Base-by-base conservation (phyloP, 768 basidiomycete species). In the Boletus sp. region DNA sequence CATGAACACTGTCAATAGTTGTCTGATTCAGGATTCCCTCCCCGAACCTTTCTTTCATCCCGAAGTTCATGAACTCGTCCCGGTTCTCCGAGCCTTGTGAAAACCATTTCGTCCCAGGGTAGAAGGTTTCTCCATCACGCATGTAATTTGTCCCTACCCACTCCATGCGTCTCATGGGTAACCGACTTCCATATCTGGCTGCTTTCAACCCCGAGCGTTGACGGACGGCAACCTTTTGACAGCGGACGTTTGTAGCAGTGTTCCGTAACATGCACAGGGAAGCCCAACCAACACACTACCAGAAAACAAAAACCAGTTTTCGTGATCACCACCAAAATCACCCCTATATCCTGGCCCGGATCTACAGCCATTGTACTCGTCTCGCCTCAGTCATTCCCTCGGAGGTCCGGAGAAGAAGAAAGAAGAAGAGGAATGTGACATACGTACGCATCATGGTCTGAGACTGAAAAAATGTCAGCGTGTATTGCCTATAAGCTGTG, bases 361-460 rank as follows among this genome's bases (percentile, higher is more conserved):
- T 47, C 45, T 35, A 44, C 40, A 5, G 14, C 47, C 57, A 33
- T 9, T 28, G 7, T 12, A n/a, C 10, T 11, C 17, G 28, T 33
- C 18, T 41, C 46, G 36, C 47, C 47, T 45, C 36, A 6, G n/a
- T 46, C 55, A 55, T 55, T 44, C 42, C 66, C 66, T 67, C 66
- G 66, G 66, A 67, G 8, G 33, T 56, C 36, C 66, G 64, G 55
- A 55, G 52, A 48, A 58, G 49, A 59, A 47, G 40, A 45, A 11
- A 3, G 44, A 56, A 57, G 56, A 58, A 57, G 56, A 20, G 18
- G 18, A 32, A 39, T 4, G 17, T 24, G 9, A 49, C 55, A 52
- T 60, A 59, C 51, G 50, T 62, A 51, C 51, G 45, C 42, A 49
- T 47, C 55, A 30, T 36, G 48, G 14, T 52, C 52, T 33, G 28